Evolutionary conservation across 2,329 filamentous ascomycete species (phyloP).

Genomic region (Botrytis fragariae): DNA sequence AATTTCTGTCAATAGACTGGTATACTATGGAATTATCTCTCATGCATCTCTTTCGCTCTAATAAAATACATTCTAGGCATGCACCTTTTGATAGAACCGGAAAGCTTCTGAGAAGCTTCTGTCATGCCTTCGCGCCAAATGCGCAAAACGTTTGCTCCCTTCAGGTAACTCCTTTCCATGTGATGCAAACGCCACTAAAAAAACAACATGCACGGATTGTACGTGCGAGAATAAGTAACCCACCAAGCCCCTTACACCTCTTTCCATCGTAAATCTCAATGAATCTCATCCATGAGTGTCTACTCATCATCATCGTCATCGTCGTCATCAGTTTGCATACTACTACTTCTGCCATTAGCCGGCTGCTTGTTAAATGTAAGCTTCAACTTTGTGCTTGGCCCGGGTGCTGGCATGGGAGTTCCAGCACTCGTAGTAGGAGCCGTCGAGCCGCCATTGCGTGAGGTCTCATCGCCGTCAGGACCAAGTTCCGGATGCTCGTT

Average conservation of each 20-base stretch:
- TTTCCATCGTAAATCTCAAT: slow-evolving; percentile 21
- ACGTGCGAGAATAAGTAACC: slow-evolving; percentile 21
- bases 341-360: slow-evolving; percentile 43
- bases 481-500: slow-evolving; percentile 52
- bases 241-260: slow-evolving; percentile 21
- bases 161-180: slow-evolving; percentile 13
- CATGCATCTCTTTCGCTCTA: slow-evolving; percentile 29
- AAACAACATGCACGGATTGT: slow-evolving; percentile 15
- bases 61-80: slow-evolving; percentile 39
- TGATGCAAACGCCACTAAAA: slow-evolving; percentile 24
- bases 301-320: slow-evolving; percentile 40
- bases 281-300: slow-evolving; percentile 18
- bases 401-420: slow-evolving; percentile 61
- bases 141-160: slow-evolving; percentile 2
- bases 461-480: slow-evolving; percentile 49
- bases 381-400: slow-evolving; percentile 56
- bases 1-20: background rate
- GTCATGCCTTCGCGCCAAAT: slow-evolving; percentile 16
- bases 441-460: slow-evolving; percentile 38
- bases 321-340: slow-evolving; percentile 54
- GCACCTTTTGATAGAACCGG: slow-evolving; percentile 20
- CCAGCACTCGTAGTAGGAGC: slow-evolving; percentile 57
- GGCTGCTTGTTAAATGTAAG: slow-evolving; percentile 54
- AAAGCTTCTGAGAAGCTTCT: background rate
- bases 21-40: slow-evolving; percentile 1